Evolutionary conservation across 1,139 yeast species (phyloP).

Genomic region (Saccharomyces uvarum): DNA sequence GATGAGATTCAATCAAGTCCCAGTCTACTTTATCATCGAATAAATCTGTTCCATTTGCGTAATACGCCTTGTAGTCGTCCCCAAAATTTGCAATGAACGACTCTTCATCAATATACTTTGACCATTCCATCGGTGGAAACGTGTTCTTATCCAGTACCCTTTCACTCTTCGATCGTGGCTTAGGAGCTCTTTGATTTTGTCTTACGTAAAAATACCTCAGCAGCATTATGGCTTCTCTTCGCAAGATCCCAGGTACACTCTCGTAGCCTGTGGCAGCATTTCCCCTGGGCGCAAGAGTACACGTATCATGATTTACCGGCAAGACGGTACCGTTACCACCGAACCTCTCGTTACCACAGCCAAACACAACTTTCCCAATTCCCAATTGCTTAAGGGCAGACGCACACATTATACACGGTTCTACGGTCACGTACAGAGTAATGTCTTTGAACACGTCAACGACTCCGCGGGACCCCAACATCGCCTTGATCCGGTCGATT

Average conservation of each 20-base stretch:
- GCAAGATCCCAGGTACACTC: slow-evolving; percentile 67
- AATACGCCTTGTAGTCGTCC: slow-evolving; percentile 31
- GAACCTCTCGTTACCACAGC: slow-evolving; percentile 90
- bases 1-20: slow-evolving; percentile 23
- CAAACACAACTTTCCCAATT: slow-evolving; percentile 67
- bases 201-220: slow-evolving; percentile 75
- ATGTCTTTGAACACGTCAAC: slow-evolving; percentile 39
- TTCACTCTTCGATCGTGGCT: slow-evolving; percentile 66
- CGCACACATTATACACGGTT: slow-evolving; percentile 98
- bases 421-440: slow-evolving; percentile 85
- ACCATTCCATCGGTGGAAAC: slow-evolving; percentile 52
- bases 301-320: slow-evolving; percentile 46
- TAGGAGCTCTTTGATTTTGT: slow-evolving; percentile 81
- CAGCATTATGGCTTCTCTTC: slow-evolving; percentile 76
- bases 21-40: slow-evolving; percentile 22
- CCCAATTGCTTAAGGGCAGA: slow-evolving; percentile 79
- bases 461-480: slow-evolving; percentile 7
- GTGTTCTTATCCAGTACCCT: slow-evolving; percentile 61
- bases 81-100: slow-evolving; percentile 50
- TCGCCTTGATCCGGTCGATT: slow-evolving; percentile 32
- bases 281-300: slow-evolving; percentile 10
- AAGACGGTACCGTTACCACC: slow-evolving; percentile 94
- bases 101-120: slow-evolving; percentile 38
- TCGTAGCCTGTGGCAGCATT: slow-evolving; percentile 15
- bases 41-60: slow-evolving; percentile 27